Evolutionary conservation across 164 flowering plant genomes (phyloP).

Genomic region (Tinospora cordifolia): DNA sequence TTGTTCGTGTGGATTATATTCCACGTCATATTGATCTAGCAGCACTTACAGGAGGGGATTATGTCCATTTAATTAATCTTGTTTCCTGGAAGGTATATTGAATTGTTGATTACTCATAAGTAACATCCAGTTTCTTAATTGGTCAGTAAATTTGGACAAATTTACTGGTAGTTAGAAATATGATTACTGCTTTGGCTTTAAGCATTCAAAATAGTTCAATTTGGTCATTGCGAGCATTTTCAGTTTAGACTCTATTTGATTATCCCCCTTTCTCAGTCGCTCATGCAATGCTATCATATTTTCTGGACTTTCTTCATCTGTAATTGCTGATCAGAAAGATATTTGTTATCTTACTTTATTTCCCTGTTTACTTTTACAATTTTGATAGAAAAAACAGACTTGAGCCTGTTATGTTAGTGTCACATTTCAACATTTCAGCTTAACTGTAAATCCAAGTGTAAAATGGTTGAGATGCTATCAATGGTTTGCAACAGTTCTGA

Average conservation of each 20-base stretch:
- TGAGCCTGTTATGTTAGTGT: neutral
- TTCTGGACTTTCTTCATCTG: neutral
- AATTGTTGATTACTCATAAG: neutral
- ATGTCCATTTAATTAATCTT: conserved; percentile 84
- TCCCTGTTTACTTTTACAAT: neutral
- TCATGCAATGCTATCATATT: neutral
- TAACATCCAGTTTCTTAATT: neutral
- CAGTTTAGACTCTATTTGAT: neutral
- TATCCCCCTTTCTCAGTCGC: neutral
- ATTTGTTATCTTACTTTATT: neutral
- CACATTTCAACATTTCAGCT: neutral
- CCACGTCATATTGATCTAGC: conserved; percentile 77
- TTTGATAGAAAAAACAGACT: neutral
- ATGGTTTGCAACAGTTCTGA: neutral
- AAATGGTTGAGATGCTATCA: neutral
- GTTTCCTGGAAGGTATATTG: conserved; percentile 89
- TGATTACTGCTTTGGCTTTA: neutral
- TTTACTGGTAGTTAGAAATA: neutral
- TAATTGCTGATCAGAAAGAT: neutral
- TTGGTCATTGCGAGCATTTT: neutral
- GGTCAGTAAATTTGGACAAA: neutral
- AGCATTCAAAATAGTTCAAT: neutral
- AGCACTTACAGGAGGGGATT: conserved; percentile 81
- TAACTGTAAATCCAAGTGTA: neutral
- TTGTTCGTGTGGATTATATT: conserved; percentile 76